Evolutionary conservation across 768 basidiomycete species (phyloP).

Genomic region (Lyophyllum decastes): DNA sequence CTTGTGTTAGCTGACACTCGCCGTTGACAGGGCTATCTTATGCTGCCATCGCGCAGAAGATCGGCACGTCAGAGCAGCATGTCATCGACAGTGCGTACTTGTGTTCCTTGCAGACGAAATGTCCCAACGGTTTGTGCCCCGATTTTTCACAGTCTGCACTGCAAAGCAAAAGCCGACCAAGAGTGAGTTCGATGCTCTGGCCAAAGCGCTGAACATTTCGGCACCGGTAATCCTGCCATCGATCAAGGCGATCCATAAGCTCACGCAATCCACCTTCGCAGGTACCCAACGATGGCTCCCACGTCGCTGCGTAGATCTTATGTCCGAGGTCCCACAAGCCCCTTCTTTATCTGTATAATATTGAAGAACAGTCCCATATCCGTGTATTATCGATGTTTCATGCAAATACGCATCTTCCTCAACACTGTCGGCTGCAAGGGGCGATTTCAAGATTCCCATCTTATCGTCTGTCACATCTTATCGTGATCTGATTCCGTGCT

Average conservation of each 20-base stretch:
- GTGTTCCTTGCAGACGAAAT: background rate
- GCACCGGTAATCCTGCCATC: constrained; percentile 27
- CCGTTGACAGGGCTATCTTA: constrained; percentile 47
- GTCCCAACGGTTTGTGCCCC: background rate
- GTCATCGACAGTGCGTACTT: constrained; percentile 52
- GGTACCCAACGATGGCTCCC: constrained; percentile 5
- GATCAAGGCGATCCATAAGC: background rate
- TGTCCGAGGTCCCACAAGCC: background rate
- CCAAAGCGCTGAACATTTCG: constrained; percentile 41
- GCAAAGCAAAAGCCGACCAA: constrained; percentile 42
- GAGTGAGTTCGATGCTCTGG: constrained; percentile 51
- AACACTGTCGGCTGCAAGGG: background rate
- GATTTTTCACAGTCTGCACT: constrained; percentile 43
- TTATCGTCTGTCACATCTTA: constrained; percentile 1
- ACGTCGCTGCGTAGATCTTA: constrained; percentile 8
- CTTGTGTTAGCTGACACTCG: background rate
- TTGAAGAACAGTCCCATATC: background rate
- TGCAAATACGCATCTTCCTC: background rate
- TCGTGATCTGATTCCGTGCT: background rate
- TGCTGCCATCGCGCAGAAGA: constrained; percentile 44
- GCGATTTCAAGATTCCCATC: no score
- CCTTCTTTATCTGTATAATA: background rate
- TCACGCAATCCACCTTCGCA: background rate
- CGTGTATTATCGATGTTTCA: background rate
- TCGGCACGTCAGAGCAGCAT: constrained; percentile 44